Percentiles rank a stretch among this genome's conserved stretches.
phyloP scores from a whole-genome alignment of 768 basidiomycete genomes.

The Suillus hirtellus region DNA sequence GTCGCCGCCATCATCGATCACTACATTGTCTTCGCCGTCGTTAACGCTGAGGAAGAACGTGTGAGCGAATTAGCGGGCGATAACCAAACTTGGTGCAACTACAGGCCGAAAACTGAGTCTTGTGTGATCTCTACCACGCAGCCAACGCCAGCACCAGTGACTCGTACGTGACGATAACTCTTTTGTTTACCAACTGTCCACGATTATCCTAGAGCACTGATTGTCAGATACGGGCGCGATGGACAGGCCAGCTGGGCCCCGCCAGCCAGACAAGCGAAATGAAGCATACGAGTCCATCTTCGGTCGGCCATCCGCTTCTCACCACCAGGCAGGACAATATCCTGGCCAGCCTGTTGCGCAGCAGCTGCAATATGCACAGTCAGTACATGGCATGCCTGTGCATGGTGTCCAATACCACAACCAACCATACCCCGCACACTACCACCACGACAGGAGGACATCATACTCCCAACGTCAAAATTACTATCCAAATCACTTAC shows the following conservation, averaged over 20 bases:
- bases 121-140: slow-evolving; percentile 9
- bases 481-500: slow-evolving; percentile 13
- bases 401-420: slow-evolving; percentile 26
- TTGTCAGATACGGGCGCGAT: slow-evolving; percentile 25
- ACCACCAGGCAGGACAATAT: slow-evolving; percentile 39
- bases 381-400: slow-evolving; percentile 19
- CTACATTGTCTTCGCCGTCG: neutral
- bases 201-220: neutral
- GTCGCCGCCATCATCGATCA: neutral
- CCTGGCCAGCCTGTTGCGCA: slow-evolving; percentile 16
- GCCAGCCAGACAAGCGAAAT: slow-evolving; percentile 67
- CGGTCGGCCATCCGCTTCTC: slow-evolving; percentile 65
- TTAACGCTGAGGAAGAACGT: slow-evolving; percentile 4
- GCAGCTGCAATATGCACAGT: slow-evolving; percentile 19
- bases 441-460: slow-evolving; percentile 48
- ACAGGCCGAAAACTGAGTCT: neutral
- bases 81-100: slow-evolving; percentile 6
- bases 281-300: slow-evolving; percentile 88
- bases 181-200: neutral
- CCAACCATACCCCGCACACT: slow-evolving; percentile 39
- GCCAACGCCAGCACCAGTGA: neutral
- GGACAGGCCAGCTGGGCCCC: slow-evolving; percentile 62
- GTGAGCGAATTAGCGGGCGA: slow-evolving; percentile 2
- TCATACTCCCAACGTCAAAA: slow-evolving; percentile 41
- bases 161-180: neutral